Base-by-base conservation (phyloP, 257 asterid genomes). In the Solanum lignicaule region DNA sequence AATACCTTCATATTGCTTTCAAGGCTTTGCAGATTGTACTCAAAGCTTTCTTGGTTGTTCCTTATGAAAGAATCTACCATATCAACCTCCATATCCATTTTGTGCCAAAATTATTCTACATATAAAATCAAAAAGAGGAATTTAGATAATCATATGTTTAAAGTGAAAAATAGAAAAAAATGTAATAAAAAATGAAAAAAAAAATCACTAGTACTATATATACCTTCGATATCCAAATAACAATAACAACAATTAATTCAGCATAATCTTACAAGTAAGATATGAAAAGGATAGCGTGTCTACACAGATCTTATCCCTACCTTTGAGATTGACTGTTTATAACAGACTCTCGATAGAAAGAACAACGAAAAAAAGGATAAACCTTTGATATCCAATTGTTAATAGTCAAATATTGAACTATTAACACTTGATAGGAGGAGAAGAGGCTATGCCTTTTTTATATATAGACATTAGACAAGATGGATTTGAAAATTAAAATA, bases 71-170 rank as follows among this genome's bases (percentile, higher is more conserved):
- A 38, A n/a, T 84, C 79, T 65, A 69, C 41, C 55, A 29, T n/a
- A 15, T 84, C 87, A 35, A 38, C 79, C 38, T 84, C 87, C 87
- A 84, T 84, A 38, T 65, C 87, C 79, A 38, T 65, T 58, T 79
- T 16, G 9, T 43, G 20, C 35, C 27, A 43, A 79, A 78, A 27
- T 79, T 43, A 4, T 79, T 7, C 66, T 41, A 20, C 66, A 79
- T 43, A 43, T 16, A 79, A 38, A 25, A 43, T 79, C 31, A 15
- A 79, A 78, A 79, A 13, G 15, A 15, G 3, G 20, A 43, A 15
- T 36, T 73, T 48, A n/a, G 18, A 76, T 79, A 79, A 79, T 43
- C 84, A 41, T 48, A 48, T 41, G 65, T 43, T 52, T 4, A 43
- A 27, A 25, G 38, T 41, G 27, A 43, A 79, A 41, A n/a, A 41